These are phyloP conservation scores for Botrytis squamosa DNA, from an alignment of 2,329 filamentous ascomycete genomes.

Conservation along the genomic window DNA sequence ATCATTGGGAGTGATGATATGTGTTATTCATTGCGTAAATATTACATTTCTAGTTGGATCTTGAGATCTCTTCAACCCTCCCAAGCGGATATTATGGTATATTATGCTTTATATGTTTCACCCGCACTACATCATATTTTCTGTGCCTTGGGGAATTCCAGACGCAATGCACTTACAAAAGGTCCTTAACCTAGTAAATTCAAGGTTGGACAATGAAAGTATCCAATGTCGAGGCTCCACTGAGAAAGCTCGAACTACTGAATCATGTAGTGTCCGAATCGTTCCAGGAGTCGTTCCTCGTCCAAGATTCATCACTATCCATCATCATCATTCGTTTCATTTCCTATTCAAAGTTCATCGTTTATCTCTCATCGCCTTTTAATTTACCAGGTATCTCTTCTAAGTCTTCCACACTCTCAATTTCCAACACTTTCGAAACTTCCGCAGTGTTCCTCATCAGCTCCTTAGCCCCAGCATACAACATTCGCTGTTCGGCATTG, in stretches of 20 bases:
- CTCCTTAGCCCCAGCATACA: slow-evolving; percentile 95
- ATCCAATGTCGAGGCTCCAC: neutral
- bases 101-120: neutral
- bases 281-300: neutral
- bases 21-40: neutral
- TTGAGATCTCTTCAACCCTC: neutral
- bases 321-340: slow-evolving; percentile 18
- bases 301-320: neutral
- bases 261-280: neutral
- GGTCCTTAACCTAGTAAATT: neutral
- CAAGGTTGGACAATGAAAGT: neutral
- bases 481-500: slow-evolving; percentile 83
- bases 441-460: slow-evolving; percentile 91
- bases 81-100: neutral
- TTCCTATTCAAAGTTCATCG: neutral
- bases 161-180: neutral
- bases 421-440: slow-evolving; percentile 83
- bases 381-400: slow-evolving; percentile 74
- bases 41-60: neutral
- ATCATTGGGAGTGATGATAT: neutral
- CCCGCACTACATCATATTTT: neutral
- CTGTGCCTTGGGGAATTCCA: neutral
- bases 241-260: neutral
- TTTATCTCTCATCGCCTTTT: slow-evolving; percentile 30
- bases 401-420: slow-evolving; percentile 77